phyloP scores from a whole-genome alignment of 768 basidiomycete species.

The Lactarius hatsudake region DNA sequence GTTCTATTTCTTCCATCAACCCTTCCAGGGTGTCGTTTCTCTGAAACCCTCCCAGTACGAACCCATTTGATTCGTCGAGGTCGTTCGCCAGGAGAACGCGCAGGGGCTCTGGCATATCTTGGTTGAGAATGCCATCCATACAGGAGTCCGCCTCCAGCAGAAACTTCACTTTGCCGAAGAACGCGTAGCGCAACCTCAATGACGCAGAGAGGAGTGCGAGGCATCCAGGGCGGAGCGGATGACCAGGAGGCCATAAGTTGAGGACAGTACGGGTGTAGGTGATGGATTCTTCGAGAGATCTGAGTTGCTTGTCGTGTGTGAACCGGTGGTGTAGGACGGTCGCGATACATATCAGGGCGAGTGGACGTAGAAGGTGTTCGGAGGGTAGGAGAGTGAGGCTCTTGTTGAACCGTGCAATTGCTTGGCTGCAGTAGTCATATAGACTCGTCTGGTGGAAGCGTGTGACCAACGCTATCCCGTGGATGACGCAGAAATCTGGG shows the following conservation, averaged over 20 bases:
- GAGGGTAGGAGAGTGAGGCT: not conserved
- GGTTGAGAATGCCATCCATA: not conserved
- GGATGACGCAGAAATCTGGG: slow-evolving; percentile 2
- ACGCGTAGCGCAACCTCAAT: slow-evolving; percentile 5
- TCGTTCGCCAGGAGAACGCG: not conserved
- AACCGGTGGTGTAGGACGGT: slow-evolving; percentile 1
- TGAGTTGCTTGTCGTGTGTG: slow-evolving; percentile 7
- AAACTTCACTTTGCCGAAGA: slow-evolving; percentile 11
- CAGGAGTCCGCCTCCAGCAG: slow-evolving; percentile 8
- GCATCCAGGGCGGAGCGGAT: slow-evolving; percentile 6
- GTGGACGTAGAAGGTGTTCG: not conserved
- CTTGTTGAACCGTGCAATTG: slow-evolving; percentile 2
- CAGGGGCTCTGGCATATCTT: slow-evolving; percentile 3
- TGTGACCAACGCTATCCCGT: not conserved
- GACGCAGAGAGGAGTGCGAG: slow-evolving; percentile 8
- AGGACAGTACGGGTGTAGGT: not conserved
- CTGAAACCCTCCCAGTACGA: slow-evolving; percentile 7
- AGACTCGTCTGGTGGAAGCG: slow-evolving; percentile 14
- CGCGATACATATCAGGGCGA: not conserved
- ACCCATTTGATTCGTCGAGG: not conserved
- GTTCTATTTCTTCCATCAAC: not conserved
- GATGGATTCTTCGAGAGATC: slow-evolving; percentile 11
- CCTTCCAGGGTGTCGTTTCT: not conserved
- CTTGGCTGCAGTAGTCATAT: slow-evolving; percentile 1
- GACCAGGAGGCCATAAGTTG: not conserved